Conservation (phyloP, 2,329 filamentous ascomycete genomes). For the Verticillium tricorpus region DNA sequence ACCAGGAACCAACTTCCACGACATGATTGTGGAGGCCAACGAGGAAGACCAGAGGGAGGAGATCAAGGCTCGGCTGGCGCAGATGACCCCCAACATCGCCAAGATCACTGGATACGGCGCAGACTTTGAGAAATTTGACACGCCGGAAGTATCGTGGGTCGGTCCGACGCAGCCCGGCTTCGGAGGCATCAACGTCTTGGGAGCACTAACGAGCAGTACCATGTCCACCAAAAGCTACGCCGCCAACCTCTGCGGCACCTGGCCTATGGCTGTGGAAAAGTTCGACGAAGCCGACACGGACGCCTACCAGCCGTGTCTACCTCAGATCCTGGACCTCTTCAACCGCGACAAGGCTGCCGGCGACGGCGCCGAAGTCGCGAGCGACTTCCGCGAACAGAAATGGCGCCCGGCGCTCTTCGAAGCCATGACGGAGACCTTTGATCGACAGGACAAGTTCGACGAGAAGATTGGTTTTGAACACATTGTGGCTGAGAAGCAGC, state of each 20-base stretch:
- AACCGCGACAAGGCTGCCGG: conserved; percentile 10
- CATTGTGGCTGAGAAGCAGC: conserved; percentile 11
- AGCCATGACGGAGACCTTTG: conserved; percentile 13
- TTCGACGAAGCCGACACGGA: conserved; percentile 29
- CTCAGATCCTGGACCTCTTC: conserved; percentile 17
- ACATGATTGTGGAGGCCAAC: conserved; percentile 17
- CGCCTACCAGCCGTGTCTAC: conserved; percentile 32
- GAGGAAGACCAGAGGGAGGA: conserved; percentile 19
- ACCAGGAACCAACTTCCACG: conserved; percentile 22
- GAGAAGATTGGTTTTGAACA: conserved; percentile 17
- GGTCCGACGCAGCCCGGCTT: conserved; percentile 16
- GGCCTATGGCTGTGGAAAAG: conserved; percentile 26
- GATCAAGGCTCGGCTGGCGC: conserved; percentile 18
- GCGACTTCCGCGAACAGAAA: conserved; percentile 9
- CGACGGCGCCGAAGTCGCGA: not conserved
- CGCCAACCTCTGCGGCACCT: conserved; percentile 27
- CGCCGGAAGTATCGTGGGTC: conserved; percentile 9
- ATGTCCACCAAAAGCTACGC: conserved; percentile 31
- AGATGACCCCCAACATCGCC: conserved; percentile 18
- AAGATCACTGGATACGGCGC: conserved; percentile 15
- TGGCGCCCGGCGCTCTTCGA: conserved; percentile 14
- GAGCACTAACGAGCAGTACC: conserved; percentile 25
- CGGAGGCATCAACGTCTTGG: conserved; percentile 27
- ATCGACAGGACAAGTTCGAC: conserved; percentile 12
- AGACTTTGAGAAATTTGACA: not conserved